Conservation (phyloP, 2,329 filamentous ascomycete genomes). For the Pseudocercospora macadamiae region DNA sequence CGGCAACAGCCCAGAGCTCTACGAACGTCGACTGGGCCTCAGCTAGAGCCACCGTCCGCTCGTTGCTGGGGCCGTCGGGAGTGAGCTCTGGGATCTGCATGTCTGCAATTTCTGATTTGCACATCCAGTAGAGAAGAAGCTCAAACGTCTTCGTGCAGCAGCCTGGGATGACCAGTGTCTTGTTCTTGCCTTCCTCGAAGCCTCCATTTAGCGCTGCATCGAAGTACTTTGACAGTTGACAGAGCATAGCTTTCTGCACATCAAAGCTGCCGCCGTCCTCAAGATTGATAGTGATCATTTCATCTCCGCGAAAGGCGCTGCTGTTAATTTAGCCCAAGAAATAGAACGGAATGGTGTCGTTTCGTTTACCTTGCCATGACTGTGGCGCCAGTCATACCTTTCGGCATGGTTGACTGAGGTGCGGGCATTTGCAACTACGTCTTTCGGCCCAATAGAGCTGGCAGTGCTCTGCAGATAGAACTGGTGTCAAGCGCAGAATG, state of each 20-base stretch:
- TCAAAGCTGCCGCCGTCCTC: conserved; percentile 14
- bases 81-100: neutral
- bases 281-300: conserved; percentile 2
- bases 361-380: neutral
- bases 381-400: neutral
- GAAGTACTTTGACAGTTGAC: neutral
- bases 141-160: neutral
- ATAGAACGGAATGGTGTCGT: neutral
- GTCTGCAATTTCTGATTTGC: neutral
- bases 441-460: too few relatives aligned
- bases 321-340: neutral
- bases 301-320: neutral
- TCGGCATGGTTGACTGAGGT: too few relatives aligned
- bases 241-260: conserved; percentile 8
- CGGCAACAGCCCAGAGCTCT: neutral
- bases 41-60: neutral
- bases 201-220: neutral
- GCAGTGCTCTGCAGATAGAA: too few relatives aligned
- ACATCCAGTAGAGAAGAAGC: conserved; percentile 1
- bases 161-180: neutral
- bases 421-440: too few relatives aligned
- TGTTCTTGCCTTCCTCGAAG: neutral
- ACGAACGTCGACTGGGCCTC: neutral
- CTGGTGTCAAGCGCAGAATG: too few relatives aligned
- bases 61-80: neutral